Evolutionary conservation across 768 basidiomycete species (phyloP).

Genomic region (Xerocomellus amylosporus): DNA sequence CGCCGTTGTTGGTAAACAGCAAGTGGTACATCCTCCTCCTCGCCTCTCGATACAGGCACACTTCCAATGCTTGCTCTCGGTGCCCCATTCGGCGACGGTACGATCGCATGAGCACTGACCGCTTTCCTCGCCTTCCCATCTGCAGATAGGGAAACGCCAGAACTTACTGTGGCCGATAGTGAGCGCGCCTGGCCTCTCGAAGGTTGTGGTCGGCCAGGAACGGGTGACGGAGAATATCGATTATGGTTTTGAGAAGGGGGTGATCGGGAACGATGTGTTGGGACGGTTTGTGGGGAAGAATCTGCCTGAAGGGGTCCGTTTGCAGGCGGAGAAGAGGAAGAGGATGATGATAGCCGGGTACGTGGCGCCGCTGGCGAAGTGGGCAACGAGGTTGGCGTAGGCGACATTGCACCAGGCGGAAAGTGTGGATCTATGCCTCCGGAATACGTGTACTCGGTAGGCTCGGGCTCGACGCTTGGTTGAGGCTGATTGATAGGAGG

Average conservation of each 20-base stretch:
- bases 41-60: slow-evolving; percentile 34
- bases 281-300: slow-evolving; percentile 27
- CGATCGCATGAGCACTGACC: slow-evolving; percentile 59
- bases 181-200: slow-evolving; percentile 61
- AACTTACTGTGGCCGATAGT: slow-evolving; percentile 60
- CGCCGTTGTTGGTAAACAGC: slow-evolving; percentile 79
- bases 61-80: slow-evolving; percentile 41
- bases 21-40: slow-evolving; percentile 80
- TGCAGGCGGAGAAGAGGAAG: slow-evolving; percentile 37
- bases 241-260: slow-evolving; percentile 45
- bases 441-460: slow-evolving; percentile 20
- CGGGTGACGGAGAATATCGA: slow-evolving; percentile 36
- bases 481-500: slow-evolving; percentile 30
- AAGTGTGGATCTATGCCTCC: slow-evolving; percentile 39
- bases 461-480: slow-evolving; percentile 31
- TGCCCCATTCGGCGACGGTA: slow-evolving; percentile 35
- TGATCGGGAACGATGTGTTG: slow-evolving; percentile 48
- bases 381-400: slow-evolving; percentile 23
- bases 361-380: slow-evolving; percentile 23
- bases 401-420: slow-evolving; percentile 61
- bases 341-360: slow-evolving; percentile 30
- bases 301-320: slow-evolving; percentile 19
- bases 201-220: slow-evolving; percentile 22
- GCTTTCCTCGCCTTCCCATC: slow-evolving; percentile 63
- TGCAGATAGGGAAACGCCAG: slow-evolving; percentile 35